Base-by-base conservation (phyloP, 2,329 filamentous ascomycete species). In the Alternaria viburni region DNA sequence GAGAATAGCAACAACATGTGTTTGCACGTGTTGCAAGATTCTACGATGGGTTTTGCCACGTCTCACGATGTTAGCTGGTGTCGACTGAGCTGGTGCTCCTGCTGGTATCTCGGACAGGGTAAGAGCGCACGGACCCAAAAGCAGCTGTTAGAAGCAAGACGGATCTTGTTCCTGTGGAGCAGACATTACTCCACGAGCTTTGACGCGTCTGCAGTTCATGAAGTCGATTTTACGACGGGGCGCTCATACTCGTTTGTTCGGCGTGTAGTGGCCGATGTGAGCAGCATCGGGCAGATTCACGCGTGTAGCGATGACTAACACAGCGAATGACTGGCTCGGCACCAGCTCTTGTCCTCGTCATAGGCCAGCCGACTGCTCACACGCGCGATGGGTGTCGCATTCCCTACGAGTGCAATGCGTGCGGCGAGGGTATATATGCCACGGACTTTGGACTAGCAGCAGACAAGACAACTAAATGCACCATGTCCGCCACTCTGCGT, bases 401-500 rank as follows among this genome's bases (percentile, higher is more conserved):
- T 26, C 13, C 43, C 47, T 30, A 47, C 57, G 47, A 49, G 13
- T 21, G 41, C 46, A 45, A 65, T 45, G 64, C 62, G 57, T 44
- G 23, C 56, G 36, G n/a, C 23, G 41, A 36, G 12, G 23, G 12
- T 54, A 65, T 54, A 67, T 69, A 68, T 62, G 45, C 57, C 57
- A 62, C 55, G 13, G 32, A 56, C 61, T 25, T 70, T 59, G 51
- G 66, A 68, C 51, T 68, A 65, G 64, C 56, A 54, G 46, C 15
- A 32, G 5, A 17, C 36, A 47, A 54, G 47, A 54, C 11, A 61
- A 60, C 59, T 47, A 51, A 55, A 62, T 54, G 36, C 52, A 61
- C 45, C 49, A 75, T 75, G 73, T 47, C 65, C 17, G 50, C 62
- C 25, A 51, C 56, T 49, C 64, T 63, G 62, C 72, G 64, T 49